Base-by-base conservation (phyloP, 2,329 filamentous ascomycete genomes). In the Botryotinia convoluta region DNA sequence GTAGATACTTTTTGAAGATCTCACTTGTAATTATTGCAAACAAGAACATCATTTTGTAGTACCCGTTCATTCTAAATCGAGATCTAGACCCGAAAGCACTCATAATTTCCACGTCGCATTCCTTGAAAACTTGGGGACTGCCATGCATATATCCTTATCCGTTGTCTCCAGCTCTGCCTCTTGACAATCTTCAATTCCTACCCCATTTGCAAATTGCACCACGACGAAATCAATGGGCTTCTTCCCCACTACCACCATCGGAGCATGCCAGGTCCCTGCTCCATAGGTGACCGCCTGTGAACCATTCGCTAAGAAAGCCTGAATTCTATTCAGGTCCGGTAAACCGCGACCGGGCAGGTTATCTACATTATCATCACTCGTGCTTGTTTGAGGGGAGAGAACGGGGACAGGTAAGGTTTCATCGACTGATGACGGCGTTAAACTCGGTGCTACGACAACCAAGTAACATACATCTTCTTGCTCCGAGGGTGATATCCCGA, bases 231-330 rank as follows among this genome's bases (percentile, higher is more conserved):
- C 93, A 65, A 98, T 85, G 32, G 90, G 86, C 71, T 85, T 83
- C 62, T 83, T 82, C 0, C 95, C 95, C 67, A 98, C 83, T 26
- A 93, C 94, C 22, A 94, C 92, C 95, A 99, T 98, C 0, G 96
- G 96, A 75, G 95, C 94, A 85, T 99, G 96, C 89, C 91, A 99
- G 71, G 94, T 98, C 8, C 94, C 96, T 1, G 93, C 90, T 1
- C 89, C 94, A 82, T 98, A 99, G 4, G 94, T 98, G 22, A 99
- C 93, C 18, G 94, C 95, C 84, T 97, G 94, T 37, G 87, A 86
- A 4, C 90, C 91, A 68, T 87, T 88, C 1, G 93, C 95, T 72
- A 97, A 83, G 81, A 98, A 99, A 0, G 94, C 95, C 77, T 86
- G 87, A 57, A 97, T 78, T 14, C 88, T 86, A 35, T 82, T 81